Conservation (phyloP, 2,329 filamentous ascomycete genomes). For the Endoconidiophora laricicola region DNA sequence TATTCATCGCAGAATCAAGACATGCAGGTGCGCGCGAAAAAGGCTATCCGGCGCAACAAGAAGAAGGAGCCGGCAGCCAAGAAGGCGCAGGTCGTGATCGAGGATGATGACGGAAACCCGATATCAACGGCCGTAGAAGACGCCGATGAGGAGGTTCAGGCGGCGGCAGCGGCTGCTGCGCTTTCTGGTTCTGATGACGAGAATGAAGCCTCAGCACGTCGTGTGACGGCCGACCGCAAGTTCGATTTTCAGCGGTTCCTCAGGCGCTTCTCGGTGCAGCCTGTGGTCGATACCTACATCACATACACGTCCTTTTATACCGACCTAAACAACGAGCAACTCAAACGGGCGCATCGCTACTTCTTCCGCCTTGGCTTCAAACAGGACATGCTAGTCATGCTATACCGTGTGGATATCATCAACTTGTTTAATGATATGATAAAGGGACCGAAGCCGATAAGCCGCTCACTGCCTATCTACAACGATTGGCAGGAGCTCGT, state of each 20-base stretch:
- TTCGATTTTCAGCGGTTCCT: slow-evolving; percentile 85
- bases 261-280: slow-evolving; percentile 65
- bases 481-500: slow-evolving; percentile 86
- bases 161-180: slow-evolving; percentile 11
- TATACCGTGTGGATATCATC: slow-evolving; percentile 84
- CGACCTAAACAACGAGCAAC: slow-evolving; percentile 61
- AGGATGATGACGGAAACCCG: slow-evolving; percentile 8
- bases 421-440: slow-evolving; percentile 80
- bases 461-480: slow-evolving; percentile 47
- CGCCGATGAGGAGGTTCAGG: slow-evolving; percentile 17
- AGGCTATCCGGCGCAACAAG: slow-evolving; percentile 56
- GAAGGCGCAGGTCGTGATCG: slow-evolving; percentile 3
- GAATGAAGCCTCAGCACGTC: slow-evolving; percentile 54
- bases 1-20: slow-evolving; percentile 93
- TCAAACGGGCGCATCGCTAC: slow-evolving; percentile 85
- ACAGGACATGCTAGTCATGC: slow-evolving; percentile 72
- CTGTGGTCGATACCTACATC: slow-evolving; percentile 77
- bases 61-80: slow-evolving; percentile 34
- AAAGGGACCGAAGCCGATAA: slow-evolving; percentile 66
- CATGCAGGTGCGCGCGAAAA: slow-evolving; percentile 75
- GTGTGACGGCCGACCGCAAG: slow-evolving; percentile 63
- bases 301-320: slow-evolving; percentile 62
- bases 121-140: background rate
- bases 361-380: slow-evolving; percentile 93
- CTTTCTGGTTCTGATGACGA: slow-evolving; percentile 32